Evolutionary conservation across 2,329 filamentous ascomycete genomes (phyloP).

Genomic region (Diatrype stigma): DNA sequence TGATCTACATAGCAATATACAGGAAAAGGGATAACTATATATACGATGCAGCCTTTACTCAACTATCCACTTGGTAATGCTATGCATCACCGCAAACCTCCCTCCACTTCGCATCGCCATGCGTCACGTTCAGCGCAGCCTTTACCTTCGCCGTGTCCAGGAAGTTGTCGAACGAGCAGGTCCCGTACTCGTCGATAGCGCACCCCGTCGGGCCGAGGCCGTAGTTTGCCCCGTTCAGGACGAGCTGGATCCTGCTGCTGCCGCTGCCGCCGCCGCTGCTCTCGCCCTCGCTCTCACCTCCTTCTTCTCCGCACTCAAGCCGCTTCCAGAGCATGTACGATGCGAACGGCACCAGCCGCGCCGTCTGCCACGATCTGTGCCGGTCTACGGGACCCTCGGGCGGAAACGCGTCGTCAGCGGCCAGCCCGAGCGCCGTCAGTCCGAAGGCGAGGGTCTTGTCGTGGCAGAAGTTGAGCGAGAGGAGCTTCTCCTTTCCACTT

Average conservation of each 20-base stretch:
- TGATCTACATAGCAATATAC: too few relatives aligned
- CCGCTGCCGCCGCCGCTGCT: too few relatives aligned
- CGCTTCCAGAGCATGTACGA: constrained; percentile 17
- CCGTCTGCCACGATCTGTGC: constrained; percentile 13
- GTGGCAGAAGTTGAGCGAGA: constrained; percentile 20
- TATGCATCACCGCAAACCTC: constrained; percentile 6
- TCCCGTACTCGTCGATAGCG: constrained; percentile 15
- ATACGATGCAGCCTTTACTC: background rate
- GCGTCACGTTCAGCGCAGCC: constrained; percentile 12
- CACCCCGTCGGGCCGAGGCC: constrained; percentile 16
- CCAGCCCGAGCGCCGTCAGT: constrained; percentile 16
- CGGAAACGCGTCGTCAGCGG: constrained; percentile 13
- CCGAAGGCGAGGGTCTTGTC: constrained; percentile 20
- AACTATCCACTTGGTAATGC: too few relatives aligned
- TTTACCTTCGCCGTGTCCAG: constrained; percentile 8
- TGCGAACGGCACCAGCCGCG: constrained; percentile 16
- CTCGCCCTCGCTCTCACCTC: too few relatives aligned
- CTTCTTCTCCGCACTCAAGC: constrained; percentile 12
- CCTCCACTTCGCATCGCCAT: constrained; percentile 16
- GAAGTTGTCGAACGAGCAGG: constrained; percentile 16
- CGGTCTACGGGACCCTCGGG: constrained; percentile 12
- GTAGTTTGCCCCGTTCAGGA: constrained; percentile 19
- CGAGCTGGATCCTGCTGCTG: constrained; percentile 12
- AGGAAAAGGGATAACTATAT: too few relatives aligned
- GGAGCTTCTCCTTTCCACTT: constrained; percentile 1